These are phyloP conservation scores for Phytophthora multivora DNA, from an alignment of 352 stramenopile genomes.

Conservation along the genomic window DNA sequence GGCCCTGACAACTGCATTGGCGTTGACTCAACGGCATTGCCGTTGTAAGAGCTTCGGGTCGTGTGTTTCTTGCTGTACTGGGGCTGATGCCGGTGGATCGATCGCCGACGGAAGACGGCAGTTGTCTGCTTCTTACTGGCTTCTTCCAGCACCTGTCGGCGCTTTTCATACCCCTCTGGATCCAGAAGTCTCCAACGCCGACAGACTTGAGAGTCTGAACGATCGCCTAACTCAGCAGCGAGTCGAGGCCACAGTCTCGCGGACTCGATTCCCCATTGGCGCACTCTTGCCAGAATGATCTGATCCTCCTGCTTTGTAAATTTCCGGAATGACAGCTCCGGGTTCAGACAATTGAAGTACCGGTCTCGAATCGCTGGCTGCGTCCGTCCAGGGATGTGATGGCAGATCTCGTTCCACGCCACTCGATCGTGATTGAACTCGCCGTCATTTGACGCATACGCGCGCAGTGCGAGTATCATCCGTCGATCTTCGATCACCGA, in stretches of 20 bases:
- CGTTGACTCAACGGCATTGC: constrained; percentile 3
- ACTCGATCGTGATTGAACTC: constrained; percentile 56
- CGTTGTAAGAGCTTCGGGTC: constrained; percentile 50
- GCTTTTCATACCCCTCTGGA: constrained; percentile 41
- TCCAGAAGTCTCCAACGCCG: constrained; percentile 48
- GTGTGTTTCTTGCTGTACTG: constrained; percentile 18
- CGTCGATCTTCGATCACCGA: constrained; percentile 74
- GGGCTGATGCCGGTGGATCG: constrained; percentile 30
- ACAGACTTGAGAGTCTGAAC: constrained; percentile 54
- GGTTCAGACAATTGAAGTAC: constrained; percentile 73
- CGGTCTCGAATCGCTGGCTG: constrained; percentile 64
- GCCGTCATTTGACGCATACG: constrained; percentile 47
- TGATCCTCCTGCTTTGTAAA: constrained; percentile 64
- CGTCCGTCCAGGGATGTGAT: constrained; percentile 61
- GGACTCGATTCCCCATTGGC: constrained; percentile 43
- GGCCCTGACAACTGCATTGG: not conserved
- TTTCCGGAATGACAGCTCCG: constrained; percentile 60
- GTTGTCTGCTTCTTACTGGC: constrained; percentile 36
- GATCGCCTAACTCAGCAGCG: constrained; percentile 47
- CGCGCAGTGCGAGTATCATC: constrained; percentile 59
- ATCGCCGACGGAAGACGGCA: constrained; percentile 53
- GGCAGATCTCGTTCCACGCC: constrained; percentile 66
- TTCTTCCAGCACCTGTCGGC: constrained; percentile 28
- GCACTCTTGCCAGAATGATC: constrained; percentile 40
- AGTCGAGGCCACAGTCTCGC: constrained; percentile 50